Base-by-base conservation (phyloP, 179 eudicot genomes). In the Beta corolliflora region DNA sequence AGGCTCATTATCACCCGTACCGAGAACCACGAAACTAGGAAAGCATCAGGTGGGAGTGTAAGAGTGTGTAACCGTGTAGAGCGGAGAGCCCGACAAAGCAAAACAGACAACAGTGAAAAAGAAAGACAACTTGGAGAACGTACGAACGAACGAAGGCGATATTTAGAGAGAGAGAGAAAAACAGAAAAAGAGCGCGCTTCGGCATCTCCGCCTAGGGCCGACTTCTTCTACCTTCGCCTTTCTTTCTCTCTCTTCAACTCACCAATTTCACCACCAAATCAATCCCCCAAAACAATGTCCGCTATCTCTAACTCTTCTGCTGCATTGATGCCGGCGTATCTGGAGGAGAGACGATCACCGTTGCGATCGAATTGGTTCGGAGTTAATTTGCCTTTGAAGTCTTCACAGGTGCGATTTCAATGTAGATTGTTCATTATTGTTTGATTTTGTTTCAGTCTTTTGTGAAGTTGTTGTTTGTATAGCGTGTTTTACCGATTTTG, bases 161-260 rank as follows among this genome's bases (percentile, higher is more conserved):
- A 1, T 48, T 25, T 2, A 15, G 10, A 36, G 4, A 36, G 50
- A 15, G 21, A 67, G 15, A 25, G 25, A 25, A 41, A 67, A 66
- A 79, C 54, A 69, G 8, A 52, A 63, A 63, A 52, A 80, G 15
- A 81, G 75, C 79, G 79, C 79, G 80, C 83, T 11, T 81, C 66
- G 83, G 72, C 41, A 71, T 66, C 80, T 75, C 83, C 83, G 83
- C 79, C 23, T 0, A 6, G 29, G n/a, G 73, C 64, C 67, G 60
- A 53, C 72, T 25, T 18, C 81, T 31, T 36, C 23, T 25, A 1
- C 0, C 18, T 59, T 8, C 25, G n/a, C 41, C 7, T 41, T 52
- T 53, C 14, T 41, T 52, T 55, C 23, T 73, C 25, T 25, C 77
- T 50, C 13, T 16, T 46, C 60, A 16, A 73, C 5, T 29, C 72